These are phyloP conservation scores for Fusarium sp. DNA, from an alignment of 2,329 filamentous ascomycete genomes.

Conservation along the genomic window DNA sequence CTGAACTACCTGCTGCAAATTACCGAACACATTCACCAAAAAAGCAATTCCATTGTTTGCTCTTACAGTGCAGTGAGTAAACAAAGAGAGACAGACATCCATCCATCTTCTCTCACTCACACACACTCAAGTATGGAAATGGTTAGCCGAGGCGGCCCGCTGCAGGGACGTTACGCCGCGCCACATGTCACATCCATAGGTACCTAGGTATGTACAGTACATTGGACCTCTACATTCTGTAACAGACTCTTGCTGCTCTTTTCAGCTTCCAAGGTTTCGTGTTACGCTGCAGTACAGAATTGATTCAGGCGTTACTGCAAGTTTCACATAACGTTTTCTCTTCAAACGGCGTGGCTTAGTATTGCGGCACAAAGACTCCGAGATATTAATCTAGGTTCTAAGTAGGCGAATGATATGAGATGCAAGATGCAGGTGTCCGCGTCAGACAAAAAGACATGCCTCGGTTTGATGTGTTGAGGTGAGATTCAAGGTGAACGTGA, in stretches of 20 bases:
- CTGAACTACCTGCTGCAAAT: neutral
- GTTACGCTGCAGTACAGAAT: neutral
- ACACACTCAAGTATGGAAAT: slow-evolving; percentile 23
- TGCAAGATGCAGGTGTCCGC: neutral
- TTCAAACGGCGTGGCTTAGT: neutral
- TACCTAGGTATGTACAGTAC: no score
- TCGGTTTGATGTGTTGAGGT: neutral
- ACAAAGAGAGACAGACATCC: neutral
- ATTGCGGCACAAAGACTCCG: neutral
- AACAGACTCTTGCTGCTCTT: neutral
- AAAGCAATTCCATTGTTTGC: neutral
- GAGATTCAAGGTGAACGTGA: neutral
- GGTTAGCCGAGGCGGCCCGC: slow-evolving; percentile 38
- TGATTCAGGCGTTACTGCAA: neutral
- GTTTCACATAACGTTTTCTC: neutral
- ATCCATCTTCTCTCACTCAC: neutral
- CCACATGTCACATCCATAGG: slow-evolving; percentile 2
- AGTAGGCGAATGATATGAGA: neutral
- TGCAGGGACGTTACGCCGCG: slow-evolving; percentile 40
- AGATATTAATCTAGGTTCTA: neutral
- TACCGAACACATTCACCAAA: neutral
- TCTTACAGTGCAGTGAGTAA: neutral
- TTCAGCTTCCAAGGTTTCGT: neutral
- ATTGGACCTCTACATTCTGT: no score
- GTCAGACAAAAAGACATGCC: neutral